Evolutionary conservation across 2,329 filamentous ascomycete genomes (phyloP).

Genomic region (Dactylella cylindrospora): DNA sequence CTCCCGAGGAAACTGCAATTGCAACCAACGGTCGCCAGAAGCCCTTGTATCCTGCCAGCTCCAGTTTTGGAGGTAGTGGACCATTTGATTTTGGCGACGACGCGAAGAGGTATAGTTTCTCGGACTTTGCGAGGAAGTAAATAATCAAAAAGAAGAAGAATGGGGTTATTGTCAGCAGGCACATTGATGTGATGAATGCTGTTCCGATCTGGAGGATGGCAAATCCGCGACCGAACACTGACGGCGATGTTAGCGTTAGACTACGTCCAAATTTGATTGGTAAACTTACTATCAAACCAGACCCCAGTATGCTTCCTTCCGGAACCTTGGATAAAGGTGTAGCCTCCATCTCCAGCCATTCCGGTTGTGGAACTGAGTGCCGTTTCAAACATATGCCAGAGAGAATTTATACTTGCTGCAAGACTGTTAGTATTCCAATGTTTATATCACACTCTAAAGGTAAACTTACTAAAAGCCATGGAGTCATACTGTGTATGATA

Average conservation of each 20-base stretch:
- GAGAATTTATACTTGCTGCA: conserved; percentile 56
- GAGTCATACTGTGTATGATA: conserved; percentile 95
- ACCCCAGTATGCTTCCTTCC: conserved; percentile 70
- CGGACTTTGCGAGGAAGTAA: conserved; percentile 67
- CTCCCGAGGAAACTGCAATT: conserved; percentile 65
- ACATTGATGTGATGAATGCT: conserved; percentile 84
- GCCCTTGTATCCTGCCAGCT: conserved; percentile 67
- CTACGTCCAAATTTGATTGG: background rate
- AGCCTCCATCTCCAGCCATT: conserved; percentile 68
- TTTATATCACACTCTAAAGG: background rate
- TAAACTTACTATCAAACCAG: conserved; percentile 71
- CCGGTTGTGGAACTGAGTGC: conserved; percentile 72
- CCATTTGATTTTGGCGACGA: conserved; percentile 56
- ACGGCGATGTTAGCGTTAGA: conserved; percentile 5
- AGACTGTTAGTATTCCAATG: conserved; percentile 18
- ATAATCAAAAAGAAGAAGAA: conserved; percentile 70
- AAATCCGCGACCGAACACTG: conserved; percentile 74
- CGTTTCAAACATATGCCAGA: conserved; percentile 95
- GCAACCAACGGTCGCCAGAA: conserved; percentile 82
- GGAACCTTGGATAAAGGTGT: conserved; percentile 66
- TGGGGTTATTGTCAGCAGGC: conserved; percentile 76
- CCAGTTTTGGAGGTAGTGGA: conserved; percentile 44
- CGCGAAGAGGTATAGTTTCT: conserved; percentile 83
- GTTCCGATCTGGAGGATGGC: conserved; percentile 77
- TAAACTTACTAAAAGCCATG: conserved; percentile 62